Conservation (phyloP, 2,329 filamentous ascomycete species). For the Talaromyces sp. region DNA sequence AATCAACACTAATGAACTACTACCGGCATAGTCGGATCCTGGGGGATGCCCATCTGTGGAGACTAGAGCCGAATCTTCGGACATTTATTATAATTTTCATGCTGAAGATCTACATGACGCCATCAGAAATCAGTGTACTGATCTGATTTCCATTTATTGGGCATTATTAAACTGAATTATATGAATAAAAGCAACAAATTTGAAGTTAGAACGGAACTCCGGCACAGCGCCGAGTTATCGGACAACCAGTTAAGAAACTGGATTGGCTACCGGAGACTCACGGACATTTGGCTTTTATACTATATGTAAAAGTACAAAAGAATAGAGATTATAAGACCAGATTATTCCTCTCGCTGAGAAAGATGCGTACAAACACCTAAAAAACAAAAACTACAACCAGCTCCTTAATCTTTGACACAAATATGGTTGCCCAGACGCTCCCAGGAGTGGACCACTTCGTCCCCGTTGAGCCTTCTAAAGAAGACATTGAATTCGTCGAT, state of each 20-base stretch:
- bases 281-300: background rate
- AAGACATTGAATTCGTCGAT: background rate
- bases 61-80: background rate
- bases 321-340: background rate
- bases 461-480: background rate
- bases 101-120: background rate
- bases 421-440: background rate
- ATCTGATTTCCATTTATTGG: background rate
- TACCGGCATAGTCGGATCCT: background rate
- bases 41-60: background rate
- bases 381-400: background rate
- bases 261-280: background rate
- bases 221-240: background rate
- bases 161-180: background rate
- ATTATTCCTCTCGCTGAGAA: background rate
- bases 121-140: background rate
- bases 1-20: background rate
- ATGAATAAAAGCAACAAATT: background rate
- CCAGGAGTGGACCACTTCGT: background rate
- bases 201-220: background rate
- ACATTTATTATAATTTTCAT: background rate
- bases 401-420: background rate
- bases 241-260: background rate
- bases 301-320: background rate
- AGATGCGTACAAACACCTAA: background rate